Base-by-base conservation (phyloP, 2,329 filamentous ascomycete genomes). In the Nigrospora osmanthi region DNA sequence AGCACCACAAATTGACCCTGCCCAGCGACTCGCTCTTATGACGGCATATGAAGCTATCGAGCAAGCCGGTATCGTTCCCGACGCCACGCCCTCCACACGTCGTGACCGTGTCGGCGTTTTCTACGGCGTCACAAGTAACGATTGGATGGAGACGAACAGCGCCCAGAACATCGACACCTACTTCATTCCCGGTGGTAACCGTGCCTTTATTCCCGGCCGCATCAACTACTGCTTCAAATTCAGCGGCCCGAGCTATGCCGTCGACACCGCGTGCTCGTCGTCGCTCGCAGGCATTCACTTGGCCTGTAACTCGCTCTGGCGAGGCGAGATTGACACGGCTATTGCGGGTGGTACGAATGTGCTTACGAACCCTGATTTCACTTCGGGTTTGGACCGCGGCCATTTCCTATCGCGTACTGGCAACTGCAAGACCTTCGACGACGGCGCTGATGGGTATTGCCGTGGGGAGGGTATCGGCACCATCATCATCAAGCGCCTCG, bases 11-110 rank as follows among this genome's bases (percentile, higher is more conserved):
- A 82, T 78, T 2, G 81, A 86, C 57, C 82, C 82, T 0, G 79
- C 80, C 65, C 81, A 83, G 55, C 70, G 82, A 51, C 62, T 85
- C 19, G 76, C 78, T 3, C 62, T 86, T 7, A 72, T 80, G 23
- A 83, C 80, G 6, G 80, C 79, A 0, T 85, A 85, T 50, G 81
- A 85, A 54, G 81, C 82, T 2, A 66, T 85, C 23, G 81, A 86
- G 56, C 78, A 77, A 68, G 79, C 78, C 30, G 81, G 55, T 2
- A 49, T 50, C 19, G 54, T 57, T 0, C 41, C 51, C 1, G 49
- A 56, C 34, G 28, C 43, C 3, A 60, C 55, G 0, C 44, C 53
- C 0, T 54, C 51, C 1, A 49, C 53, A 3, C 16, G 44, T 9
- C 32, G 35, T 13, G 38, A 52, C 12, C 50, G 55, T 11, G 44